Base-by-base conservation (phyloP, 176 grass and related monocot species). In the Pontederia crassipes region DNA sequence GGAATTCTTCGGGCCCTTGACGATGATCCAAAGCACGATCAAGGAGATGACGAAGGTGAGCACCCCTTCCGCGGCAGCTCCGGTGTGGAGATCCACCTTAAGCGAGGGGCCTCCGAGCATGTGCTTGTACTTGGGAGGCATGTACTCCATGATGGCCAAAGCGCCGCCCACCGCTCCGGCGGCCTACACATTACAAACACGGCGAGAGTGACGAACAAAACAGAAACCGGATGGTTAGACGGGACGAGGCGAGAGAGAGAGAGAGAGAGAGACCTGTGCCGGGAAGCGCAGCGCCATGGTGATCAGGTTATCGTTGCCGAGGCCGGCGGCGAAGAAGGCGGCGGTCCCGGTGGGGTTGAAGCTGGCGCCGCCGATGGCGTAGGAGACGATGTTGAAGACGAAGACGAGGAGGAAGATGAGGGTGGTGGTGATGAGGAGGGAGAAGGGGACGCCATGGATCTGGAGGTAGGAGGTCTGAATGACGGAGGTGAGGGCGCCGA, bases 231-330 rank as follows among this genome's bases (percentile, higher is more conserved):
- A 28, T 13, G 11, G 57, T 12, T 12, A 59, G 26, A 59, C 12
- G 18, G 26, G 27, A 4, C 55, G 55, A 58, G 10, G 11, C 2
- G 18, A 15, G 27, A 0, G 12, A 26, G 51, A 60, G 11, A 32
- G 10, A 47, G 56, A 60, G 24, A 48, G 10, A 66, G 11, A 2
- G 29, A 89, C 86, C 79, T 90, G 87, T 11, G 87, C 87, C 4
- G 87, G 82, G 66, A 90, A 74, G 58, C 87, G 79, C 72, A 90
- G 72, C n/a, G 82, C 87, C 82, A 90, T 61, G 61, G 87, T 72
- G 65, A 90, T 10, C 65, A 90, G 82, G 50, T 68, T 46, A 47
- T 78, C 61, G 20, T 62, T 13, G 32, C 55, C 57, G 64, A 86
- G 46, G 11, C 87, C 87, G 1, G 87, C 87, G 64, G 87, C 82